These are phyloP conservation scores for Backusella psychrophila DNA, from an alignment of 192 early-diverging fungal species.

Conservation along the genomic window DNA sequence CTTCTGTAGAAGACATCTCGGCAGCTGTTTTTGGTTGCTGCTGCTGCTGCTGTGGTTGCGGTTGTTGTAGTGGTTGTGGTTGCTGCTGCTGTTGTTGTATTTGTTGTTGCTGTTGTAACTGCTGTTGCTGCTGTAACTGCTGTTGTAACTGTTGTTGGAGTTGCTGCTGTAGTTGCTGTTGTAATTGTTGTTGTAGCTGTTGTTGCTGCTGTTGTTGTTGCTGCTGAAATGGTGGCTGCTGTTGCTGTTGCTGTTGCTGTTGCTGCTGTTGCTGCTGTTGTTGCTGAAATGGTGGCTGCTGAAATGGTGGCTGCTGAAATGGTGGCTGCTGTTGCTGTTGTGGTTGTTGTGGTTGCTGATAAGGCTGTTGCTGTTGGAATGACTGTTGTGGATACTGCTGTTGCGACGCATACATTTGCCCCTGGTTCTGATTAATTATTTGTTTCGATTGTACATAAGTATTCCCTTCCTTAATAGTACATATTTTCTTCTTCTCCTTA, in stretches of 20 bases:
- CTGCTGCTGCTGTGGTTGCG: conserved; percentile 17
- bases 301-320: no score
- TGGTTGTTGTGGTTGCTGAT: neutral
- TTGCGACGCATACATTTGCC: neutral
- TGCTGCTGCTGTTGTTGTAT: neutral
- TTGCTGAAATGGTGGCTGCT: neutral
- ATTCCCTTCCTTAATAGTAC: neutral
- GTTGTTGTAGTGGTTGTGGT: neutral
- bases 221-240: neutral
- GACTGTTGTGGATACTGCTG: neutral
- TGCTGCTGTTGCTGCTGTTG: neutral
- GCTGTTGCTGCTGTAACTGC: neutral
- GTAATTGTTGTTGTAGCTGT: neutral
- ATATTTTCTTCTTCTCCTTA: neutral
- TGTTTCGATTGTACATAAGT: no score
- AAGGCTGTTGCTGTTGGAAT: neutral
- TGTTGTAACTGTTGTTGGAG: neutral
- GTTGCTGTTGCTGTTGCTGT: neutral
- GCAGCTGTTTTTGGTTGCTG: neutral
- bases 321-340: neutral
- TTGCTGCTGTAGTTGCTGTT: neutral
- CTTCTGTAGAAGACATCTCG: conserved; percentile 34
- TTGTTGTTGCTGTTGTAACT: neutral
- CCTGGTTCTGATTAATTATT: neutral
- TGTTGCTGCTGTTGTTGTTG: neutral